Base-by-base conservation (phyloP, 2,329 filamentous ascomycete species). In the Fusarium sp. region DNA sequence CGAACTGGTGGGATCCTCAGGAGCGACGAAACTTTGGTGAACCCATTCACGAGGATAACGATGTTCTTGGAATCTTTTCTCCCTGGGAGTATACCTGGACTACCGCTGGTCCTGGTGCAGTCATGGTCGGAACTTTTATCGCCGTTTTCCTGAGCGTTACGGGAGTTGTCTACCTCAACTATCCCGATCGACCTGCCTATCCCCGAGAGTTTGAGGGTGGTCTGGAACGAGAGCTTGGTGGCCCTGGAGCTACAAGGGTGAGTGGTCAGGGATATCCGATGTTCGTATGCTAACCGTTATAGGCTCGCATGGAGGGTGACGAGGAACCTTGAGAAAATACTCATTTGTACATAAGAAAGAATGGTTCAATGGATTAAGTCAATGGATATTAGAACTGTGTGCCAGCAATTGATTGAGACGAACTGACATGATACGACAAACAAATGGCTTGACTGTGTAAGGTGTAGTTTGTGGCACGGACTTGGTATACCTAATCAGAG, bases 1-100 rank as follows among this genome's bases (percentile, higher is more conserved):
- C 85, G 81, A 92, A 94, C 81, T 99, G 95, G 94, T 98, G 95
- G 94, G 96, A 99, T 85, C 93, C 95, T 84, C 96, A 99, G 86
- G 96, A 98, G 84, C 92, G 95, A 82, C 91, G 96, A 80, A 98
- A 99, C 88, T 98, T 94, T 82, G 95, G 95, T 84, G 97, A 99
- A 84, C 94, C 96, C 18, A 91, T 97, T 59, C 96, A 99, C 84
- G 97, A 99, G 84, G 96, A 99, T 83, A 93, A 98, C 84, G 97
- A 99, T 82, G 89, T 95, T 66, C 88, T 98, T 66, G 95, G 95
- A 78, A 92, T 98, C 74, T 96, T 99, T 85, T 93, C 94, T 57
- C 91, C 94, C 6, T 91, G 96, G 82, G 92, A 95, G 79, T 98
- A 99, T 86, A 96, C 91, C 63, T 96, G 96, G 88, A 86, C 88